Base-by-base conservation (phyloP, 306 rosid species). In the Prunus dulcis region DNA sequence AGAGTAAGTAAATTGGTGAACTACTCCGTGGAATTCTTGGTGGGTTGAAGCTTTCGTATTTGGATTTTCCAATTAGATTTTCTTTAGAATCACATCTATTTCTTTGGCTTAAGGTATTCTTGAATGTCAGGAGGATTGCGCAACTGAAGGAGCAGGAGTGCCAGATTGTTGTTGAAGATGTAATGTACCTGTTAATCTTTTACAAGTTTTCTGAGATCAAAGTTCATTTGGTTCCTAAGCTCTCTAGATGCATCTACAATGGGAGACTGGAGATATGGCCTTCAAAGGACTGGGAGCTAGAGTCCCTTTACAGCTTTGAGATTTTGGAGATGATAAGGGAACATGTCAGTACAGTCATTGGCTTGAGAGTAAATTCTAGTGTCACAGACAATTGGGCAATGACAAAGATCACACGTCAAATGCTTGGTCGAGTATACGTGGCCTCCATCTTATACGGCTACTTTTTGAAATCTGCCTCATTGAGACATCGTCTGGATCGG, bases 241-340 rank as follows among this genome's bases (percentile, higher is more conserved):
- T 92, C 55, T 96, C 96, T 64, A 86, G 84, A 58, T 96, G 97
- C 85, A 76, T 89, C 57, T 96, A 96, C 9, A 92, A 96, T 72
- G 89, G 91, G 28, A 91, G 99, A 82, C 86, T 96, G 65, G 99
- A 96, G 87, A 92, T 95, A 77, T 79, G 85, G 80, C 99, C 98
- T 74, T 80, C 98, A 70, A 96, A 88, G 82, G 93, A 96, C 81
- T 96, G 96, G 96, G 98, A 87, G 78, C 93, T 96, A 9, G 97
- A 96, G 81, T 92, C 99, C 47, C 87, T 92, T 76, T 83, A 90
- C 76, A 84, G 85, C 79, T 70, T 79, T 63, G 99, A 87, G 78
- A 89, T 88, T 75, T 83, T 96, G 86, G 89, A 89, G 78, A 87
- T 92, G 92, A 84, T 96, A 66, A 91, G 79, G 82, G 99, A 90